Conservation (phyloP, 768 basidiomycete species). For the Lentinula sp. region DNA sequence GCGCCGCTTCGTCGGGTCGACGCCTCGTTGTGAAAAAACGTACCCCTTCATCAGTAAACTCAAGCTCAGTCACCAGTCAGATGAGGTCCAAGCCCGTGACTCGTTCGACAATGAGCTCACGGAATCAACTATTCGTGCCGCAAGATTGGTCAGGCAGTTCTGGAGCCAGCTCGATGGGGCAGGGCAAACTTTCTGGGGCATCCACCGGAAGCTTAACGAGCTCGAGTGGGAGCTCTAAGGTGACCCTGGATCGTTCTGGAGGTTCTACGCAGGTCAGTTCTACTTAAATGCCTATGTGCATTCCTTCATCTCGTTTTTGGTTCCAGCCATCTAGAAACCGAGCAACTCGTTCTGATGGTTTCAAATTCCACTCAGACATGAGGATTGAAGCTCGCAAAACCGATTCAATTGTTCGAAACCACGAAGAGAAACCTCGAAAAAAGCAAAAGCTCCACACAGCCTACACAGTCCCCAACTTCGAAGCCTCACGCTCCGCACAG, state of each 20-base stretch:
- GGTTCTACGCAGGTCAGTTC: background rate
- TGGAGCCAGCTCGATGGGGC: background rate
- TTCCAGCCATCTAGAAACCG: slow-evolving; percentile 15
- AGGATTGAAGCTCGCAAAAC: slow-evolving; percentile 41
- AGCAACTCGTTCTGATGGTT: slow-evolving; percentile 42
- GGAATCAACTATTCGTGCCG: background rate
- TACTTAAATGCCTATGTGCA: background rate
- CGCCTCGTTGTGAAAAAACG: background rate
- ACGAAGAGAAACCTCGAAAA: slow-evolving; percentile 15
- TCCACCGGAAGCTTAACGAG: background rate
- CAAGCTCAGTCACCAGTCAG: background rate
- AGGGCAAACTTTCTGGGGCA: background rate
- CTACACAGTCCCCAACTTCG: slow-evolving; percentile 44
- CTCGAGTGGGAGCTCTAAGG: background rate
- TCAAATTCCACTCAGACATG: slow-evolving; percentile 46
- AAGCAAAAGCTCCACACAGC: slow-evolving; percentile 19
- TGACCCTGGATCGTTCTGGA: background rate
- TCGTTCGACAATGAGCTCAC: background rate
- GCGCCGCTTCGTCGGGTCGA: slow-evolving; percentile 5
- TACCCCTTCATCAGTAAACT: background rate
- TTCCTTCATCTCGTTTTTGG: background rate
- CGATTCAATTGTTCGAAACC: slow-evolving; percentile 20
- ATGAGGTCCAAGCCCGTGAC: background rate
- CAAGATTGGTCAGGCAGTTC: background rate
- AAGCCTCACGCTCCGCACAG: slow-evolving; percentile 45